phyloP scores from a whole-genome alignment of 129 eudicot genomes.

The sunflower (Helianthus annuus) region HanXRQr2.0-SUNRISE NC_035434.2:25913613-25914112 shows the following conservation, averaged over 20 bases:
- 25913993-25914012: slow-evolving; percentile 66
- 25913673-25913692: slow-evolving; percentile 12
- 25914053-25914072: slow-evolving; percentile 55
- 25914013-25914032: slow-evolving; percentile 50
- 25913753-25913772: background rate
- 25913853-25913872: slow-evolving; percentile 54
- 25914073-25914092: slow-evolving; percentile 88
- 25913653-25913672: slow-evolving; percentile 24
- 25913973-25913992: slow-evolving; percentile 71
- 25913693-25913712: slow-evolving; percentile 20
- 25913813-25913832: slow-evolving; percentile 58
- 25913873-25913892: slow-evolving; percentile 87
- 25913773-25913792: slow-evolving; percentile 1
- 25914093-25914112: background rate
- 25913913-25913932: slow-evolving; percentile 87
- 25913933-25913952: slow-evolving; percentile 94
- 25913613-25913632: slow-evolving; percentile 25
- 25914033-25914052: slow-evolving; percentile 61
- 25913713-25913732: slow-evolving; percentile 15
- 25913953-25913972: slow-evolving; percentile 84
- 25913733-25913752: slow-evolving; percentile 10
- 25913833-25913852: slow-evolving; percentile 34
- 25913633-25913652: slow-evolving; percentile 29
- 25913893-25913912: slow-evolving; percentile 91
- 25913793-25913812: slow-evolving; percentile 17